Base-by-base conservation (phyloP, 306 rosid species). In the Geum urbanum region DNA sequence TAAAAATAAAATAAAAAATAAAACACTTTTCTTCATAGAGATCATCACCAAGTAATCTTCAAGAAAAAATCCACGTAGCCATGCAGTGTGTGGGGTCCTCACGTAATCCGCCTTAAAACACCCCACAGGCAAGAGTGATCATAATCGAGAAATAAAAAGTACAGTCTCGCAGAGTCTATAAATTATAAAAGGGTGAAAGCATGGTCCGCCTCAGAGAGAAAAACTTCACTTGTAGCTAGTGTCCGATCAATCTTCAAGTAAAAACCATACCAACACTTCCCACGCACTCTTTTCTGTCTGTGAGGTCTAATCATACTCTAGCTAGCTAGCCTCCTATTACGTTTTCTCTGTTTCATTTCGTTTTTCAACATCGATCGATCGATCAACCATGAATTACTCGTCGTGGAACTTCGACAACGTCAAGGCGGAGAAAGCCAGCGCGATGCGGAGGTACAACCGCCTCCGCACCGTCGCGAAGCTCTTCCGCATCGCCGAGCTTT, bases 401-500 rank as follows among this genome's bases (percentile, higher is more conserved):
- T 66, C 84, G 1, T 80, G 79, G 51, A 80, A 66, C 24, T 82
- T 82, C 55, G 64, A 72, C 79, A 41, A 57, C 77, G 61, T 70
- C 15, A 66, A 77, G 49, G 63, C 52, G 2, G 84, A 80, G 69
- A 72, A 79, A 55, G 41, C 73, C 0, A 76, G 9, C 69, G 11
- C 76, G 14, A 73, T 72, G 76, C 46, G 66, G 32, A 64, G 65
- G 50, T 62, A 58, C 80, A 71, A 60, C 69, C 63, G 80, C 71
- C 73, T 82, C n/a, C 74, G n/a, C 48, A 53, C 72, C 78, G 63
- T 86, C 51, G 40, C 84, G 4, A 84, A 71, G 37, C 66, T 83
- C 3, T 79, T 88, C 74, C 98, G 92, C 55, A 54, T 76, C 41
- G 46, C 77, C 0, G 86, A 83, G 50, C 16, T 91, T 7, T 83